phyloP scores from a whole-genome alignment of 164 flowering plant species.

The Akebia trifoliata region DNA sequence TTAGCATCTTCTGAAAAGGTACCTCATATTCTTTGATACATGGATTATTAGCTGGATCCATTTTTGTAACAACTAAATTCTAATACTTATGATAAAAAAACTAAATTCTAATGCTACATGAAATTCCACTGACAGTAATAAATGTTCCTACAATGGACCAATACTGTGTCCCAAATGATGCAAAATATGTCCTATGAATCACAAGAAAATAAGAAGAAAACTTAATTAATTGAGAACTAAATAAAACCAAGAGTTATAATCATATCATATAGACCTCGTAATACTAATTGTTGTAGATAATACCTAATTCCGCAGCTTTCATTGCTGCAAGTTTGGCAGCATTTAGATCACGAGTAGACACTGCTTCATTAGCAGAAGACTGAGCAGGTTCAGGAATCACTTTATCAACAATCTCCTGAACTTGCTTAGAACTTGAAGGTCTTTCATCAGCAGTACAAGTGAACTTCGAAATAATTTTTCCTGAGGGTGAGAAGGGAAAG shows the following conservation, averaged over 20 bases:
- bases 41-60: too few species aligned
- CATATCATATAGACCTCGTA: background rate
- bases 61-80: too few species aligned
- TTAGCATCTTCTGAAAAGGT: too few species aligned
- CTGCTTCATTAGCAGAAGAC: slow-evolving; percentile 29
- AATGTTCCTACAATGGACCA: too few species aligned
- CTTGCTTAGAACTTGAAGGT: slow-evolving; percentile 33
- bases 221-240: background rate
- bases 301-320: slow-evolving; percentile 96
- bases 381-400: slow-evolving; percentile 21
- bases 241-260: too few species aligned
- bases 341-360: slow-evolving; percentile 43
- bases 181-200: too few species aligned
- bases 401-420: slow-evolving; percentile 27
- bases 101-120: too few species aligned
- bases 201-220: too few species aligned
- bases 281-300: background rate
- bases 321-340: slow-evolving; percentile 94
- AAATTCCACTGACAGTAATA: too few species aligned
- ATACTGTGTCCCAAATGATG: too few species aligned
- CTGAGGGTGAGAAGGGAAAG: slow-evolving; percentile 6
- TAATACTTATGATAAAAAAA: too few species aligned
- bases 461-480: slow-evolving; percentile 12
- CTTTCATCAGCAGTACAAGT: slow-evolving; percentile 26
- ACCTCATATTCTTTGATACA: too few species aligned